These are phyloP conservation scores for Apiotrichum porosum DNA, from an alignment of 1,284 basidiomycete genomes.

Conservation along the genomic window DNA sequence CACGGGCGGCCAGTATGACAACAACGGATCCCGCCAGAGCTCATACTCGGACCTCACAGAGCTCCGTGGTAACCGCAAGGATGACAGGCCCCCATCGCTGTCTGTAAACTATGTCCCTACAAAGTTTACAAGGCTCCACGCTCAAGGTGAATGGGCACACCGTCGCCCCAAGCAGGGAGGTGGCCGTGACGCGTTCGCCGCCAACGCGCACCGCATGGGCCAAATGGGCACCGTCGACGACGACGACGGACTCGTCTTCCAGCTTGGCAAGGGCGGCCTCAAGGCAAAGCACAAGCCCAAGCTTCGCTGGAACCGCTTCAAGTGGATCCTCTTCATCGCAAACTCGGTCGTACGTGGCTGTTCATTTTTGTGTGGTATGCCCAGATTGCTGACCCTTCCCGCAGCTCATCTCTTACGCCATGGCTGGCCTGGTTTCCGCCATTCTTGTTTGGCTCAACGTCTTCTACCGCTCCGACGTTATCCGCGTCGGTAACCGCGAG, in stretches of 20 bases:
- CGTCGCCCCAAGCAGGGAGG: slow-evolving; percentile 55
- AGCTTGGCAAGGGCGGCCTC: slow-evolving; percentile 44
- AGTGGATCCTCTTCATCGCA: slow-evolving; percentile 60
- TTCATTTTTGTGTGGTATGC: no score
- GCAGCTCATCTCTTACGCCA: slow-evolving; percentile 56
- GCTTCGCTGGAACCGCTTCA: slow-evolving; percentile 64
- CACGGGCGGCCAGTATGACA: slow-evolving; percentile 15
- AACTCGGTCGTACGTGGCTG: slow-evolving; percentile 57
- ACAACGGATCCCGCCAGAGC: slow-evolving; percentile 16
- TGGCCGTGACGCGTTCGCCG: slow-evolving; percentile 58
- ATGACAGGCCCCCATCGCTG: slow-evolving; percentile 39
- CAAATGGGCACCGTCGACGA: slow-evolving; percentile 58
- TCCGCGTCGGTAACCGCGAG: slow-evolving; percentile 58
- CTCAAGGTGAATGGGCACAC: slow-evolving; percentile 49
- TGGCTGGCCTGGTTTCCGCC: slow-evolving; percentile 56
- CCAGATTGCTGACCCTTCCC: neutral
- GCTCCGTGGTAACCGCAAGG: slow-evolving; percentile 17
- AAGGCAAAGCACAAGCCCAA: slow-evolving; percentile 50
- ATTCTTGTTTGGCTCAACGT: slow-evolving; percentile 65
- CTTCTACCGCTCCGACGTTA: slow-evolving; percentile 58
- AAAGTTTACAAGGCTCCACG: slow-evolving; percentile 57
- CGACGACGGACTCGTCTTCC: slow-evolving; percentile 55
- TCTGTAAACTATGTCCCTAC: slow-evolving; percentile 62
- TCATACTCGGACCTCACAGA: slow-evolving; percentile 20
- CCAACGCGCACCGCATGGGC: slow-evolving; percentile 44